Evolutionary conservation across 2,329 filamentous ascomycete genomes (phyloP), one percentile per base, ranked within the genome.

Genomic region (Lachnellula occidentalis): DNA sequence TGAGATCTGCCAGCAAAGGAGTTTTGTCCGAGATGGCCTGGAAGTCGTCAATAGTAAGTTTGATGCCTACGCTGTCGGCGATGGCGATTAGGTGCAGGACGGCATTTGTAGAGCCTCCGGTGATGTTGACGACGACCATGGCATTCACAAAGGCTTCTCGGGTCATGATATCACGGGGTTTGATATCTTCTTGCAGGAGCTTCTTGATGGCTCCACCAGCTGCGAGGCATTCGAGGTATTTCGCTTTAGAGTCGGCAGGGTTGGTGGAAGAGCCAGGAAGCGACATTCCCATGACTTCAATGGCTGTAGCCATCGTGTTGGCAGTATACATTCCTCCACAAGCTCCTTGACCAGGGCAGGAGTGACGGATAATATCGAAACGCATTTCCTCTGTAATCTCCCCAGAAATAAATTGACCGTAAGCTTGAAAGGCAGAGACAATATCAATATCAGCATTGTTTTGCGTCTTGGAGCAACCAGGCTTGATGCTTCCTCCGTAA

Each of bases 371-470:
- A 67, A 97, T 92, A 73, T 97, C 94, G 71, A 91, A 95, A 50
- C 94, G 86, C 74, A 92, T 80, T 67, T 94, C 86, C 74, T 99
- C 94, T 61, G 80, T 87, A 72, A 97, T 96, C 67, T 96, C 83
- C 43, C 92, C 92, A 12, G 88, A 83, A 65, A 99, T 86, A 75
- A 92, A 97, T 71, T 96, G 90, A 24, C 94, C 94, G 69, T 97
- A 97, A 5, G 92, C 88, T 76, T 99, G 94, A 82, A 99, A 99
- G 43, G 94, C 94, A 48, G 91, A 96, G 57, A 99, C 88, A 51
- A 99, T 95, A 71, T 99, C 92, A 64, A 96, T 90, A 55, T 86
- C 76, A 52, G 82, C 80, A 68, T 87, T 85, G 61, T 87, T 78
- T 64, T 92, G 88, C 49, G 80, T 81, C 66, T 77, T 80, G 53